Evolutionary conservation across 2,329 filamentous ascomycete species (phyloP), one percentile per base, ranked within the genome.

Genomic region (Aspergillus terreus): DNA sequence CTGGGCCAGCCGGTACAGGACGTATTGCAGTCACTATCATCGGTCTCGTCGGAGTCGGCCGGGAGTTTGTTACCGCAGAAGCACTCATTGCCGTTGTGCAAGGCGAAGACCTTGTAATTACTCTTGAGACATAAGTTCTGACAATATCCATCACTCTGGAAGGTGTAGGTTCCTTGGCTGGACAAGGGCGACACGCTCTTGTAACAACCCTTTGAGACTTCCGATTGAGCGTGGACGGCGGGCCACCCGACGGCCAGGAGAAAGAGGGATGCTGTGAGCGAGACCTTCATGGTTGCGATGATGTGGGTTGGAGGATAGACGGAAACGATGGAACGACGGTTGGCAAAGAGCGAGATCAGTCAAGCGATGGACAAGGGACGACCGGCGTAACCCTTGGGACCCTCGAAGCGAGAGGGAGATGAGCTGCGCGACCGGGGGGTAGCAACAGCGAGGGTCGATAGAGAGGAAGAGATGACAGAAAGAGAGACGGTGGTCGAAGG

Each of bases 61-160:
- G 91, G 91, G 44, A 92, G 78, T 52, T 77, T 71, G 56, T 83
- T 73, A 53, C 90, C 91, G 63, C 91, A 95, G 63, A 78, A 88
- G 72, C 91, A 96, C 57, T 82, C 71, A 15, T 77, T 75, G 14
- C 81, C 81, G 15, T 78, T 77, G 6, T 78, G 81, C 42, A 88
- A 72, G 30, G 78, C 89, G 62, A 85, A 82, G 6, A 90, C 86
- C 1, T 78, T 74, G 33, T 79, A 76, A 6, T 75, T 62, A 0
- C 70, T 63, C 2, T 70, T 61, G 21, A 74, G 61, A 64, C 83
- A 86, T 55, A 73, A 67, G 17, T 69, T 60, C 57, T 81, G 77
- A 59, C 83, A 86, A 58, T 78, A 78, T 48, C 82, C 81, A 27
- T 70, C 68, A 56, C 76, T 79, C 60, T 83, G 81, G 60, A 75